Conservation (phyloP, 129 eudicot genomes). For the Flaveria trinervia region DNA sequence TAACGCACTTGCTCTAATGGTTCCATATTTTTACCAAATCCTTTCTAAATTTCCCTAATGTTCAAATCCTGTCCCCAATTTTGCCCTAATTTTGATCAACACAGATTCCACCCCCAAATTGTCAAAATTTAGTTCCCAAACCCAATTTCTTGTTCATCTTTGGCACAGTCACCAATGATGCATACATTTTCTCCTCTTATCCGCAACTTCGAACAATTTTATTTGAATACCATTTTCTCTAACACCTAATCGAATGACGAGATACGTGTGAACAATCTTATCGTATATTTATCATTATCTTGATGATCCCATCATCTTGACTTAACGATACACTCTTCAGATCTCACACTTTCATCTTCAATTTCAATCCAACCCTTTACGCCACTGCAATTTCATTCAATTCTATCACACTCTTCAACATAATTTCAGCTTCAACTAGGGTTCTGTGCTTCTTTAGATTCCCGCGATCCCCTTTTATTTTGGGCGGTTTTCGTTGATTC, state of each 20-base stretch:
- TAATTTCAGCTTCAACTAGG: not conserved
- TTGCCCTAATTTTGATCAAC: constrained; percentile 18
- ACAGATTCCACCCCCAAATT: not conserved
- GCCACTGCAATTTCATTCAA: constrained; percentile 4
- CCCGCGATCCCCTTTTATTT: not conserved
- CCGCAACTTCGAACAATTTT: constrained; percentile 27
- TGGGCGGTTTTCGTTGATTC: constrained; percentile 15
- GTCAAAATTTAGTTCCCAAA: not conserved
- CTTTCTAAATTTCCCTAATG: too few species aligned
- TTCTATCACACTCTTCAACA: constrained; percentile 14
- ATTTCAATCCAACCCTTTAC: not conserved
- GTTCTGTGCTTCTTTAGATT: not conserved
- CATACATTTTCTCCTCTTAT: constrained; percentile 26
- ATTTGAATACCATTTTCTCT: constrained; percentile 1
- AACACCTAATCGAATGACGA: not conserved
- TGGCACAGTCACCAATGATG: constrained; percentile 37
- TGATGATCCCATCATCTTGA: not conserved
- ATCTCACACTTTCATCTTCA: constrained; percentile 15
- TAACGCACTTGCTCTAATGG: too few species aligned
- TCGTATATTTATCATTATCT: constrained; percentile 16
- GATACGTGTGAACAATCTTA: not conserved
- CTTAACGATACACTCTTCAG: constrained; percentile 18
- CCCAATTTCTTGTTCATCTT: constrained; percentile 9
- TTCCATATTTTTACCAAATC: too few species aligned
- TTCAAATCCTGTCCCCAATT: too few species aligned